Evolutionary conservation across 116 monocot genomes (phyloP).

Genomic region (Phalaenopsis hybrid): DNA sequence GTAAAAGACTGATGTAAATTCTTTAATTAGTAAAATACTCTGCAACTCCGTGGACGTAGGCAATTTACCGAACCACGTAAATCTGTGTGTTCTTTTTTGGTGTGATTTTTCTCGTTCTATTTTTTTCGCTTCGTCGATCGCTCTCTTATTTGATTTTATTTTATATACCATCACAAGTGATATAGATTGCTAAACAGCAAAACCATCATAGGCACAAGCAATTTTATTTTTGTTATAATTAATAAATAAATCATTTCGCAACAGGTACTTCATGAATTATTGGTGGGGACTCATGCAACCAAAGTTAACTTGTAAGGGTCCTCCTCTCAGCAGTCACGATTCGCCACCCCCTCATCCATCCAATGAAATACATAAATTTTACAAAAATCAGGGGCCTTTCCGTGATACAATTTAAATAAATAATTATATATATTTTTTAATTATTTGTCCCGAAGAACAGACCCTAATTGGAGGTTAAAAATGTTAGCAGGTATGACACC

Average conservation of each 20-base stretch:
- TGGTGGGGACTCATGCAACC: constrained; percentile 9
- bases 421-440: background rate
- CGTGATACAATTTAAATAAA: background rate
- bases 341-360: background rate
- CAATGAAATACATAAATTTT: background rate
- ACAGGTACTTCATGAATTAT: constrained; percentile 11
- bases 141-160: too few relatives aligned
- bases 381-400: background rate
- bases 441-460: background rate
- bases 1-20: too few relatives aligned
- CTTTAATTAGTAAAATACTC: too few relatives aligned
- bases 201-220: too few relatives aligned
- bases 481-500: background rate
- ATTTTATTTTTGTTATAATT: too few relatives aligned
- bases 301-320: background rate
- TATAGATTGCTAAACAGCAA: too few relatives aligned
- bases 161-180: too few relatives aligned
- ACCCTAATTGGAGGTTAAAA: background rate
- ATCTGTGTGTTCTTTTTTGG: too few relatives aligned
- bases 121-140: too few relatives aligned
- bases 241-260: background rate
- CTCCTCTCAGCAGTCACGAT: background rate
- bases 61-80: too few relatives aligned
- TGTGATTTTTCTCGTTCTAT: too few relatives aligned
- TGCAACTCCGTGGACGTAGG: too few relatives aligned